phyloP scores from a whole-genome alignment of 2,329 filamentous ascomycete species.

The Calonectria fujianensis region DNA sequence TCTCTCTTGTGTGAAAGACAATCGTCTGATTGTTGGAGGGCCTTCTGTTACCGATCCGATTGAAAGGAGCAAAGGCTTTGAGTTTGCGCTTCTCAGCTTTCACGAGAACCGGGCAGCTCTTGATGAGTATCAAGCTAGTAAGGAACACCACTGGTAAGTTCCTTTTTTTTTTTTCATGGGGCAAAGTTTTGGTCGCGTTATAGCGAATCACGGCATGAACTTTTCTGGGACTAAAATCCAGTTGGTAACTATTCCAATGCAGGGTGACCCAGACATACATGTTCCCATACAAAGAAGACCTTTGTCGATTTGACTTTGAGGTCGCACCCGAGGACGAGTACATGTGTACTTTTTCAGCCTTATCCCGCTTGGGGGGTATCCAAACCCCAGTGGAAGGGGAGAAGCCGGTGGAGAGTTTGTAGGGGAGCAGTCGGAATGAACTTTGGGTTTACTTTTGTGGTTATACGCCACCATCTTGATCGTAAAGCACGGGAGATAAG shows the following conservation, averaged over 20 bases:
- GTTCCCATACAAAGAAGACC: constrained; percentile 40
- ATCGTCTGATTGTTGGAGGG: constrained; percentile 35
- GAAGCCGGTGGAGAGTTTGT: background rate
- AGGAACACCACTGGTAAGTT: constrained; percentile 36
- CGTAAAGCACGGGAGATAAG: background rate
- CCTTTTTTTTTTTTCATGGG: background rate
- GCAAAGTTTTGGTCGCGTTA: background rate
- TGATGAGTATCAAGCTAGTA: constrained; percentile 37
- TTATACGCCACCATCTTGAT: background rate
- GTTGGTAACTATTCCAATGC: background rate
- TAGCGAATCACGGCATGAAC: background rate
- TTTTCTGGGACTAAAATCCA: background rate
- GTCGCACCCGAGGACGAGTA: constrained; percentile 36
- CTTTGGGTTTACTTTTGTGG: background rate
- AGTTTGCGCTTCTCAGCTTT: constrained; percentile 39
- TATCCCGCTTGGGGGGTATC: constrained; percentile 8
- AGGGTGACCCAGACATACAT: constrained; percentile 42
- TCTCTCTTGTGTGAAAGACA: constrained; percentile 38
- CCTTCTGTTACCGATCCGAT: constrained; percentile 37
- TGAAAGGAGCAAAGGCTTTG: constrained; percentile 40
- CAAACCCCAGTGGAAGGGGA: constrained; percentile 4
- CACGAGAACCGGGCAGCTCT: constrained; percentile 38
- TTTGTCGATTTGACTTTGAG: constrained; percentile 39
- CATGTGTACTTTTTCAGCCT: constrained; percentile 25
- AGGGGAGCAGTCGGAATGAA: background rate